These are phyloP conservation scores for Boletus insuetus DNA, from an alignment of 768 basidiomycete genomes.

Conservation along the genomic window DNA sequence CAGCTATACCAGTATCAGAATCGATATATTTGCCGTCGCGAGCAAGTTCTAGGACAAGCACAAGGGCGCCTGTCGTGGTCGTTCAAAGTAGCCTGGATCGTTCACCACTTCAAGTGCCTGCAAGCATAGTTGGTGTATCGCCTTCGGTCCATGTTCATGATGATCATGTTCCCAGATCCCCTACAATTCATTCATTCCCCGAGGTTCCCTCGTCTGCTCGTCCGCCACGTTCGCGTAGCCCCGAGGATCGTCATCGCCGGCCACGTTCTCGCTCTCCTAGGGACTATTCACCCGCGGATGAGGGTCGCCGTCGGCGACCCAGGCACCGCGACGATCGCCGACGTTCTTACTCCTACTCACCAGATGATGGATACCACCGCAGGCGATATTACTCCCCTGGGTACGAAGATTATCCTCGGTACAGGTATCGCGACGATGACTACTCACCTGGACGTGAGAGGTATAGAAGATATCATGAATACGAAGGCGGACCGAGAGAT, in stretches of 20 bases:
- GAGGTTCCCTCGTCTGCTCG: conserved; percentile 1
- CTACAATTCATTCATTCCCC: conserved; percentile 24
- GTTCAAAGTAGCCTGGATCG: conserved; percentile 14
- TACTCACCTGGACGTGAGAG: conserved; percentile 14
- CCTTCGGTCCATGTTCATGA: conserved; percentile 9
- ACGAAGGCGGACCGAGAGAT: conserved; percentile 7
- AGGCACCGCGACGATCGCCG: conserved; percentile 7
- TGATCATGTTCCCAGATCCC: conserved; percentile 19
- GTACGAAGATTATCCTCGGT: conserved; percentile 13
- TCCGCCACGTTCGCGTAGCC: conserved; percentile 12
- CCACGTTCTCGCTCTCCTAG: conserved; percentile 21
- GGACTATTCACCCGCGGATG: neutral
- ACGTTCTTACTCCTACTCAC: conserved; percentile 26
- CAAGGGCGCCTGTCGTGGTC: conserved; percentile 15
- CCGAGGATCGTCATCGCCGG: neutral
- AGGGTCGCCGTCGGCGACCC: neutral
- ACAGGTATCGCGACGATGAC: conserved; percentile 6
- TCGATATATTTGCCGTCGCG: conserved; percentile 15
- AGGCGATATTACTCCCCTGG: conserved; percentile 9
- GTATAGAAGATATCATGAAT: neutral
- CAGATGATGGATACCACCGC: conserved; percentile 4
- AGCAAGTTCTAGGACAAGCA: conserved; percentile 14
- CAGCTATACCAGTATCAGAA: conserved; percentile 6
- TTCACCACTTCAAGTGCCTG: conserved; percentile 20
- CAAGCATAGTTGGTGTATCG: conserved; percentile 17